phyloP scores from a whole-genome alignment of 345 rosid genomes.

The Brassica incana region DNA sequence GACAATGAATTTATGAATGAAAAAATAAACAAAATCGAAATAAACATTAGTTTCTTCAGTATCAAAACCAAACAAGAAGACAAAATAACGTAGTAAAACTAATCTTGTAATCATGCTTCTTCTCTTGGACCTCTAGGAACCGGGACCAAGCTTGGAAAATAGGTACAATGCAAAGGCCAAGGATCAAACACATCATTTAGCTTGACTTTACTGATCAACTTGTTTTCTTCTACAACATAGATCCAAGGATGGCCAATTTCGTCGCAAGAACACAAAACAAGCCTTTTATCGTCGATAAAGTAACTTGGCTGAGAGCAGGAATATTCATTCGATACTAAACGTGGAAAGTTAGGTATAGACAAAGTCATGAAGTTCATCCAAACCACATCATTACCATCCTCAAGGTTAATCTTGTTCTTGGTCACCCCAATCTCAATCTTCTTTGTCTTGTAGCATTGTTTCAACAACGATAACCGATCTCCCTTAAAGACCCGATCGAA shows the following conservation, averaged over 20 bases:
- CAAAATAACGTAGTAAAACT: not conserved
- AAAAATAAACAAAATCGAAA: not conserved
- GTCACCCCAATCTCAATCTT: constrained; percentile 3
- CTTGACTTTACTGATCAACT: not conserved
- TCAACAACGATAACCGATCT: not conserved
- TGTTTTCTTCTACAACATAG: not conserved
- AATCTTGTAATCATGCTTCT: not conserved
- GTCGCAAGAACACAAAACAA: not conserved
- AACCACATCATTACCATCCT: not conserved
- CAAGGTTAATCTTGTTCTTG: not conserved
- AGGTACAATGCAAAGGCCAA: not conserved
- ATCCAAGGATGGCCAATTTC: not conserved
- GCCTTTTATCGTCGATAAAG: not conserved
- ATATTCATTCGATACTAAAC: not conserved
- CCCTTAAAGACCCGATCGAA: not conserved
- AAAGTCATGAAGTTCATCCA: not conserved
- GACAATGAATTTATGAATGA: not conserved
- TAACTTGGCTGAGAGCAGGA: not conserved
- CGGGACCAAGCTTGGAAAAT: not conserved
- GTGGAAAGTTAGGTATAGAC: not conserved
- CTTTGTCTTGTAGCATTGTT: not conserved
- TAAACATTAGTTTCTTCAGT: not conserved
- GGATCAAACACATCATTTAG: not conserved
- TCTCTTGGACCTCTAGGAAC: not conserved
- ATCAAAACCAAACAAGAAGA: not conserved